These are phyloP conservation scores for Plasmodium knowlesi DNA, from an alignment of 169 alveolate genomes.

Conservation along the genomic window DNA sequence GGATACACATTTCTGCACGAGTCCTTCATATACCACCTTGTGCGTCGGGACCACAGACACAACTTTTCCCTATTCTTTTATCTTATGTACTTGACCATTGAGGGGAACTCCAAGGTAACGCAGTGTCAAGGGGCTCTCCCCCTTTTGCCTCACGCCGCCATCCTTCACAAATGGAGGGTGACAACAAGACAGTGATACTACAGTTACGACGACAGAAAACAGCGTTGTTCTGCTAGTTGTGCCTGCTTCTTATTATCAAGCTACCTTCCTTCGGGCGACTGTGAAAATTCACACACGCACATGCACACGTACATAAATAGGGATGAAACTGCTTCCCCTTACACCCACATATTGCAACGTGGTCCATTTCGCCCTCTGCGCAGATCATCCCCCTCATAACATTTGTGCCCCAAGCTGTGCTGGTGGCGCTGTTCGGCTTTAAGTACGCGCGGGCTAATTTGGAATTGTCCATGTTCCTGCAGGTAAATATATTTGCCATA, in stretches of 20 bases:
- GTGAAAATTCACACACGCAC: background rate
- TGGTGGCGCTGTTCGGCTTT: conserved; percentile 78
- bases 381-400: conserved; percentile 82
- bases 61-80: conserved; percentile 97
- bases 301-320: background rate
- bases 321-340: background rate
- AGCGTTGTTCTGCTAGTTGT: background rate
- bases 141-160: background rate
- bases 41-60: conserved; percentile 97
- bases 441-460: conserved; percentile 81
- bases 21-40: conserved; percentile 95
- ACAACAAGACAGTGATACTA: background rate
- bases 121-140: background rate
- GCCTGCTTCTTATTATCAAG: background rate
- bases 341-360: background rate
- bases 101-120: conserved; percentile 80
- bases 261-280: conserved; percentile 8
- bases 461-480: conserved; percentile 78
- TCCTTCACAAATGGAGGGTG: background rate
- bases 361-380: background rate
- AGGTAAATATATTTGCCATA: conserved; percentile 42
- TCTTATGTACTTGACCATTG: conserved; percentile 89
- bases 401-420: conserved; percentile 84
- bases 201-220: background rate
- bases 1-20: conserved; percentile 94